Percentiles rank a stretch among this genome's conserved stretches.
Conservation (phyloP, 768 basidiomycete genomes). For the Clavaria fumosa region DNA sequence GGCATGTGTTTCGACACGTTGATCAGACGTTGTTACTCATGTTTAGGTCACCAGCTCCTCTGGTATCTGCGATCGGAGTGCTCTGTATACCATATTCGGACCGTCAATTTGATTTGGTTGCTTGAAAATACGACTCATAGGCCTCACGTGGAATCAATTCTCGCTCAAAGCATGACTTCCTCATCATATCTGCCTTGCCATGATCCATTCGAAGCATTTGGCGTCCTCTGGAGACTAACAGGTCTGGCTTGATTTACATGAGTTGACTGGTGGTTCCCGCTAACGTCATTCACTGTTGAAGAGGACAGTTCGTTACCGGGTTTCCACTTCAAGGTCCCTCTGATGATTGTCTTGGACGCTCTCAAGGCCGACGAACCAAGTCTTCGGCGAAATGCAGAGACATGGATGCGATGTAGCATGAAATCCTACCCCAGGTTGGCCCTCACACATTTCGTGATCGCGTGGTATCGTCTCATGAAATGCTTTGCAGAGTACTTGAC, state of each 20-base stretch:
- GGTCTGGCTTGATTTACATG: too few relatives aligned
- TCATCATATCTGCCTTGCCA: slow-evolving; percentile 29
- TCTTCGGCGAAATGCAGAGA: slow-evolving; percentile 70
- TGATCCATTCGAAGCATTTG: slow-evolving; percentile 74
- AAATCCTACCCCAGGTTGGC: slow-evolving; percentile 79
- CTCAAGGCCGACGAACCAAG: slow-evolving; percentile 62
- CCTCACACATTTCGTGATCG: not conserved
- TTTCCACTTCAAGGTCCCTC: slow-evolving; percentile 65
- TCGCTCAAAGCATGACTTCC: slow-evolving; percentile 58
- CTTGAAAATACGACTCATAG: slow-evolving; percentile 41
- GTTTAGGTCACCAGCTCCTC: slow-evolving; percentile 33
- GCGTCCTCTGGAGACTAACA: slow-evolving; percentile 80
- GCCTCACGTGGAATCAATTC: slow-evolving; percentile 61
- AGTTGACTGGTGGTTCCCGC: too few relatives aligned
- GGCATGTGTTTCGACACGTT: not conserved
- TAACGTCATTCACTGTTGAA: too few relatives aligned
- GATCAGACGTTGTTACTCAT: too few relatives aligned
- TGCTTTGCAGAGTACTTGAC: slow-evolving; percentile 57
- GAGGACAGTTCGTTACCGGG: slow-evolving; percentile 78
- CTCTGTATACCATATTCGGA: slow-evolving; percentile 64
- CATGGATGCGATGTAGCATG: slow-evolving; percentile 93
- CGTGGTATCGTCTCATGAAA: slow-evolving; percentile 3
- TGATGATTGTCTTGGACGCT: slow-evolving; percentile 79
- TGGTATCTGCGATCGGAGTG: slow-evolving; percentile 53
- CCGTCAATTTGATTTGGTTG: slow-evolving; percentile 72